Evolutionary conservation across 2,329 filamentous ascomycete genomes (phyloP), one percentile per base, ranked within the genome.

Genomic region (Nemania sp.): DNA sequence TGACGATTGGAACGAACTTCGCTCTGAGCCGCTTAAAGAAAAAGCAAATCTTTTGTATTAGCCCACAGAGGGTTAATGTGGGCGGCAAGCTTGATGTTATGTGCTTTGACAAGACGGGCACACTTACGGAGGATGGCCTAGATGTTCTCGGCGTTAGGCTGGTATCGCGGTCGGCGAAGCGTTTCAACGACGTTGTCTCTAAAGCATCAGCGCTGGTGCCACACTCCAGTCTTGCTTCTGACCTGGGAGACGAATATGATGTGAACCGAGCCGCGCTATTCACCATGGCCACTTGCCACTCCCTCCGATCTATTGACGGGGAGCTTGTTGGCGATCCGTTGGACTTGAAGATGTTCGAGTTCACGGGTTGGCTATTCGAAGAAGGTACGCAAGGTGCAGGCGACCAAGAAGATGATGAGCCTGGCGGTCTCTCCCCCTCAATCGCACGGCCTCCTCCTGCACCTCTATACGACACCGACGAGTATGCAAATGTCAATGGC

Each of bases 31-130:
- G 94, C 22, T 78, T 99, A 24, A 96, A 91, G 73, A 84, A 86
- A 60, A 92, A 95, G 70, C 82, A 91, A 37, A 97, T 99, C 31
- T 99, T 96, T 68, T 99, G 94, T 68, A 99, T 97, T 66, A 97
- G 93, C 62, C 94, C 95, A 0, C 94, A 99, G 67, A 84, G 94
- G 65, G 93, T 99, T 52, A 99, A 97, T 66, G 91, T 99, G 5
- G 94, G 90, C 14, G 94, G 95, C 44, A 97, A 97, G 72, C 76
- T 99, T 3, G 94, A 99, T 68, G 84, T 97, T 9, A 89, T 99
- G 74, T 97, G 93, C 72, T 99, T 99, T 61, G 94, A 99, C 74
- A 99, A 99, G 75, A 99, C 94, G 0, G 94, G 94, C n/a, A 99
- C 94, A 0, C 76, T 99, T 49, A 99, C 94, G 0, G 94, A 97